Conservation (phyloP, 192 early-diverging fungal species). For the Coemansia sp. region DNA sequence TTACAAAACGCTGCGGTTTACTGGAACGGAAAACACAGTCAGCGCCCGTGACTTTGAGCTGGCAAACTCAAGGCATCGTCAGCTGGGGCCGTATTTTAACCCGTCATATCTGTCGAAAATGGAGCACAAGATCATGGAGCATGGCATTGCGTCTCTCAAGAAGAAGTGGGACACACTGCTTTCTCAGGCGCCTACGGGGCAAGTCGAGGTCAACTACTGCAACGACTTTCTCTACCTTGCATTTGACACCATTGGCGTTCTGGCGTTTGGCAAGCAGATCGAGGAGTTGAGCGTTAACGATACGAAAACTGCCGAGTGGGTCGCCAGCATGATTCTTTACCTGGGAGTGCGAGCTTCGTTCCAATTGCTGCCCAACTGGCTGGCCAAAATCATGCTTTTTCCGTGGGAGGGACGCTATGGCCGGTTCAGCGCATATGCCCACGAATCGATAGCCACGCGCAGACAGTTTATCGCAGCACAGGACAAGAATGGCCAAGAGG, state of each 20-base stretch:
- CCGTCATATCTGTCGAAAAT: conserved; percentile 31
- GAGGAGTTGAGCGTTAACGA: conserved; percentile 27
- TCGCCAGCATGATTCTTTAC: conserved; percentile 35
- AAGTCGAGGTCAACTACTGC: conserved; percentile 43
- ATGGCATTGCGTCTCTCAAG: conserved; percentile 32
- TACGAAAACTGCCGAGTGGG: conserved; percentile 28
- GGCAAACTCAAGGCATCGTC: conserved; percentile 35
- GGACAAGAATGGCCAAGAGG: neutral
- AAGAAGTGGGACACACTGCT: conserved; percentile 35
- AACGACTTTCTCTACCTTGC: conserved; percentile 39
- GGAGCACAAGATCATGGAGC: conserved; percentile 44
- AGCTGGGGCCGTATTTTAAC: conserved; percentile 45
- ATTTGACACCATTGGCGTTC: conserved; percentile 44
- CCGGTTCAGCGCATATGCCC: conserved; percentile 26
- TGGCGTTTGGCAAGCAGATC: conserved; percentile 40
- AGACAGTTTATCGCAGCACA: conserved; percentile 9
- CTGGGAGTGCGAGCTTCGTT: conserved; percentile 39
- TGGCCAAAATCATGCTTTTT: conserved; percentile 6
- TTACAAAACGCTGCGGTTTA: conserved; percentile 41
- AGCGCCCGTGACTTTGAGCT: conserved; percentile 39
- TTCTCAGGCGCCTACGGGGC: conserved; percentile 10
- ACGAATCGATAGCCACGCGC: conserved; percentile 26
- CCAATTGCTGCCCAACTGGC: conserved; percentile 30
- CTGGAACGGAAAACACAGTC: conserved; percentile 43
- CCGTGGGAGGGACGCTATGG: conserved; percentile 37